These are phyloP conservation scores for Podaxis carcinomalis DNA, from an alignment of 768 basidiomycete species.

Conservation along the genomic window DNA sequence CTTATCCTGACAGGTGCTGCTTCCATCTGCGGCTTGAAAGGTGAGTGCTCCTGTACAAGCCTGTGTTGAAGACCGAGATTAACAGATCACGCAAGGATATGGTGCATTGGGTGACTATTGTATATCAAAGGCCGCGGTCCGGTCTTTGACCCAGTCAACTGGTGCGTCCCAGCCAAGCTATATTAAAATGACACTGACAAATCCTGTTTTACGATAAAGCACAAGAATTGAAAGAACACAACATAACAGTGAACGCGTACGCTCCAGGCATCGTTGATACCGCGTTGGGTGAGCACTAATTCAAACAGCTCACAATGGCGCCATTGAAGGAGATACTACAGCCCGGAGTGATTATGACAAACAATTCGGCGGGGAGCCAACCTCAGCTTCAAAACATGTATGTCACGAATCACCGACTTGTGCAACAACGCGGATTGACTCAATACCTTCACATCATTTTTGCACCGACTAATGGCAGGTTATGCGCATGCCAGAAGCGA, in stretches of 20 bases:
- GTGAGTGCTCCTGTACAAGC: constrained; percentile 1
- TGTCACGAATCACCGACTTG: neutral
- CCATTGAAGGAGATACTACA: neutral
- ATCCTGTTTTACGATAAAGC: constrained; percentile 19
- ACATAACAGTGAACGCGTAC: constrained; percentile 40
- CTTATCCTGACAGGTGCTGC: constrained; percentile 15
- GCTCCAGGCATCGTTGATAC: constrained; percentile 25
- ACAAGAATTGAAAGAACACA: constrained; percentile 29
- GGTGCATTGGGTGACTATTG: constrained; percentile 21
- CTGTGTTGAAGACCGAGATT: neutral
- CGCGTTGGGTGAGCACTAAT: neutral
- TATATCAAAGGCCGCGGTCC: constrained; percentile 34
- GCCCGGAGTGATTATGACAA: neutral
- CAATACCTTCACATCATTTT: neutral
- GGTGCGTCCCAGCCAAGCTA: constrained; percentile 20
- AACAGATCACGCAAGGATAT: neutral
- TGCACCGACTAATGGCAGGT: neutral
- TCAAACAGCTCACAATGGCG: neutral
- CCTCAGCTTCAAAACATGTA: neutral
- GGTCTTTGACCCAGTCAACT: constrained; percentile 34
- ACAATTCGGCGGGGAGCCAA: neutral
- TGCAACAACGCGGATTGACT: neutral
- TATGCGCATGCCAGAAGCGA: constrained; percentile 1
- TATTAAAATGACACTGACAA: neutral
- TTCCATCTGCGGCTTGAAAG: constrained; percentile 27